These are phyloP conservation scores for Fragaria iinumae DNA, from an alignment of 306 rosid species.

Conservation along the genomic window DNA sequence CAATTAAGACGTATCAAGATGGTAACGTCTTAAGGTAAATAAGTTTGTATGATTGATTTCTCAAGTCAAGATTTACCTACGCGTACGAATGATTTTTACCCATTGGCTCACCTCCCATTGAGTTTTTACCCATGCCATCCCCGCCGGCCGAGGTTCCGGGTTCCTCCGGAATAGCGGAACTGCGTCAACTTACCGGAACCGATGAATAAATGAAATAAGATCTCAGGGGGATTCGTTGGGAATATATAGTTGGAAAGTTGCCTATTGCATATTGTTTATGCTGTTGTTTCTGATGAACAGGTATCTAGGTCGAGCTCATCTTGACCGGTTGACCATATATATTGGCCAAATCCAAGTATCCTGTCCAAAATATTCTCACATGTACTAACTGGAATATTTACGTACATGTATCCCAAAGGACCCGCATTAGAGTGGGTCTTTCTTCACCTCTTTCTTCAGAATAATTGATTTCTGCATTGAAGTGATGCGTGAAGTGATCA, in stretches of 20 bases:
- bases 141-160: not conserved
- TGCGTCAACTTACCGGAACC: not conserved
- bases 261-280: not conserved
- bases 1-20: not conserved
- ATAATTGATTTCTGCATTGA: no score
- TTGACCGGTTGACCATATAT: not conserved
- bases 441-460: no score
- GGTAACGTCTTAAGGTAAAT: not conserved
- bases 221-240: not conserved
- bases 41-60: not conserved
- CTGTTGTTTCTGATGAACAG: not conserved
- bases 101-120: not conserved
- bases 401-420: no score
- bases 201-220: not conserved
- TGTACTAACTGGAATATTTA: not conserved
- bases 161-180: not conserved
- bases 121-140: not conserved
- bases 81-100: not conserved
- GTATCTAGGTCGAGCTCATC: not conserved
- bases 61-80: not conserved
- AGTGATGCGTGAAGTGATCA: no score
- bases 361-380: not conserved
- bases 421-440: no score
- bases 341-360: not conserved
- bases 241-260: not conserved